Evolutionary conservation across 139 green algal genomes (phyloP).

Genomic region (Chlorella sp.): DNA sequence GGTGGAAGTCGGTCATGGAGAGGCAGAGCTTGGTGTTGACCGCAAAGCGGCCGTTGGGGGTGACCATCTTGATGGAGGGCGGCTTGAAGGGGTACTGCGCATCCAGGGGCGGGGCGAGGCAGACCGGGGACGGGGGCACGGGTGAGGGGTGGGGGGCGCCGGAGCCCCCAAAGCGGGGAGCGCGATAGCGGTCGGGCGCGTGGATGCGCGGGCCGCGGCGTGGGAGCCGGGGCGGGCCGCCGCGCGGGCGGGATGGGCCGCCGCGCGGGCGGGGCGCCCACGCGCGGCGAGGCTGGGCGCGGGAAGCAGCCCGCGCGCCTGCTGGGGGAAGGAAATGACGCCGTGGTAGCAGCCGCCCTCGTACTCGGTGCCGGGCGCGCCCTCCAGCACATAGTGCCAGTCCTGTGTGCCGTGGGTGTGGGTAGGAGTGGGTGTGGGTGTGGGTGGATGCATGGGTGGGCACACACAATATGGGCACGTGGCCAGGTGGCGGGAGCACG

Average conservation of each 20-base stretch:
- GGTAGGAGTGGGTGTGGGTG: too few relatives aligned
- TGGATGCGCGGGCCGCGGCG: neutral
- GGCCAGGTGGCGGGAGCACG: too few relatives aligned
- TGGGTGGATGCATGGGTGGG: too few relatives aligned
- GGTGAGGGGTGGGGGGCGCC: neutral
- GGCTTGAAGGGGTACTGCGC: conserved; percentile 65
- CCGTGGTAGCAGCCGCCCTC: conserved; percentile 83
- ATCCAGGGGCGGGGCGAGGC: conserved; percentile 16
- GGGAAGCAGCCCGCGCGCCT: conserved; percentile 2
- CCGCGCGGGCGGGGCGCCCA: neutral
- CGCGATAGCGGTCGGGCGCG: neutral
- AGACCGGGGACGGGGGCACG: neutral
- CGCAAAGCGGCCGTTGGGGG: conserved; percentile 78
- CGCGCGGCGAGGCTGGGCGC: neutral
- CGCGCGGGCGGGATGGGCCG: neutral
- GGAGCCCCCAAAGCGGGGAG: neutral
- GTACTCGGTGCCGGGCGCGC: conserved; percentile 16
- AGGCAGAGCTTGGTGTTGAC: conserved; percentile 85
- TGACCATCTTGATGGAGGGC: conserved; percentile 70
- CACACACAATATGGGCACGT: too few relatives aligned
- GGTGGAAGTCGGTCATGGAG: conserved; percentile 16
- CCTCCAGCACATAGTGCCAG: conserved; percentile 79
- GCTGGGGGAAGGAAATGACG: conserved; percentile 67
- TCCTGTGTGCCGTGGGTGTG: too few relatives aligned
- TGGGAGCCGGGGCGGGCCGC: neutral